Evolutionary conservation across 2,329 filamentous ascomycete genomes (phyloP).

Genomic region (Colletotrichum magnum): DNA sequence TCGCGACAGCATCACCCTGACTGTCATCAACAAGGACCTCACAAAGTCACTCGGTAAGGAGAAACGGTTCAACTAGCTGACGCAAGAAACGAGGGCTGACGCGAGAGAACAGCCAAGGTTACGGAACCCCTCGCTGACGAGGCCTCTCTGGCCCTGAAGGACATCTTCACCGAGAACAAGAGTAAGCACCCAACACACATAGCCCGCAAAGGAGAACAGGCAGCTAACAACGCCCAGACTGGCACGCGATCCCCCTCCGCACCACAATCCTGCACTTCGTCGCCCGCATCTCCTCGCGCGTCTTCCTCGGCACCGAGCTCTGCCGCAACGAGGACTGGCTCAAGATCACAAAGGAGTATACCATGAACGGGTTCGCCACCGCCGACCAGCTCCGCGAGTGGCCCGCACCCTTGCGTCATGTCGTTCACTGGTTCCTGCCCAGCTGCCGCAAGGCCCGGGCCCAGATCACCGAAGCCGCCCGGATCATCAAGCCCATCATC

Average conservation of each 20-base stretch:
- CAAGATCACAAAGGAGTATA: conserved; percentile 58
- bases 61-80: too few species aligned
- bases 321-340: conserved; percentile 64
- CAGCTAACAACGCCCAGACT: conserved; percentile 41
- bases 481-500: conserved; percentile 52
- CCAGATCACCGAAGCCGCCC: conserved; percentile 53
- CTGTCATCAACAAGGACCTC: conserved; percentile 29
- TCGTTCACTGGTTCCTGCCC: conserved; percentile 61
- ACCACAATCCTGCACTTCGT: conserved; percentile 49
- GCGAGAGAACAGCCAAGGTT: conserved; percentile 16
- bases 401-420: conserved; percentile 54
- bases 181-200: background rate
- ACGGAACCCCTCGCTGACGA: conserved; percentile 31
- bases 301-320: conserved; percentile 61
- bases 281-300: conserved; percentile 63
- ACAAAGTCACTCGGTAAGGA: conserved; percentile 23
- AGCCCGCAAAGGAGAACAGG: background rate
- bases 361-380: conserved; percentile 54
- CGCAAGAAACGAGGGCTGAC: background rate
- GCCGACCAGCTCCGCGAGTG: conserved; percentile 55
- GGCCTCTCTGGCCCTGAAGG: conserved; percentile 1
- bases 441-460: conserved; percentile 53
- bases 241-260: conserved; percentile 28
- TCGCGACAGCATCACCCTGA: conserved; percentile 6
- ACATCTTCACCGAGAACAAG: conserved; percentile 15